Evolutionary conservation across 2,329 filamentous ascomycete species (phyloP), one percentile per base, ranked within the genome.

Genomic region (Calonectria henricotiae): DNA sequence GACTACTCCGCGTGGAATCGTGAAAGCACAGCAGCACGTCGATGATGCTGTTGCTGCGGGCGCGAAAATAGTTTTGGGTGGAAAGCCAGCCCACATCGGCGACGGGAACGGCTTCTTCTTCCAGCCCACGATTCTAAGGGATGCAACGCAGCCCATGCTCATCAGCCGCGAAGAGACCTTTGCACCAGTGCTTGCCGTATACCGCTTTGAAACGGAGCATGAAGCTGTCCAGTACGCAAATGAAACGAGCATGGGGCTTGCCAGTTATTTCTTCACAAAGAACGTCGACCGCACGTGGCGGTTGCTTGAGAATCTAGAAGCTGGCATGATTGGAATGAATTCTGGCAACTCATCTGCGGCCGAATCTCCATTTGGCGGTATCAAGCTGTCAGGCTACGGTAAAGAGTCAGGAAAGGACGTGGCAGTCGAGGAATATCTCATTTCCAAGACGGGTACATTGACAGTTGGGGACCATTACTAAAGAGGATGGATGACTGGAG

Each of bases 351-450:
- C 66, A 0, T 84, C 82, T 0, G 79, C 82, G 0, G 80, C 83
- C 0, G 83, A 85, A 68, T 76, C 81, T 0, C 84, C 83, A 0
- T 85, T 76, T 5, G 74, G 74, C 0, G 74, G 72, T 0, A 74
- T 76, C 7, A 76, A 73, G 2, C 62, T 70, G 41, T 75, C 68
- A 2, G 74, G 74, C 0, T 74, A 74, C 27, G 72, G 74, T 0
- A 76, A 76, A 39, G 74, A 76, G 30, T 62, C 84, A 60, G 83
- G 84, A 30, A 85, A 84, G 61, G 83, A 85, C 7, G 79, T 84
- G 2, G 83, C 83, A 0, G 79, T 85, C 5, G 80, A 83, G 20
- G 83, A 85, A 63, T 85, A 83, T 27, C 77, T 85, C 25, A 78
- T 85, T 17, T 82, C 82, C 0, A 85, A 85, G 75, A 43, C 63